phyloP scores from a whole-genome alignment of 2,329 filamentous ascomycete species.

The Penicillium occitanis region DNA sequence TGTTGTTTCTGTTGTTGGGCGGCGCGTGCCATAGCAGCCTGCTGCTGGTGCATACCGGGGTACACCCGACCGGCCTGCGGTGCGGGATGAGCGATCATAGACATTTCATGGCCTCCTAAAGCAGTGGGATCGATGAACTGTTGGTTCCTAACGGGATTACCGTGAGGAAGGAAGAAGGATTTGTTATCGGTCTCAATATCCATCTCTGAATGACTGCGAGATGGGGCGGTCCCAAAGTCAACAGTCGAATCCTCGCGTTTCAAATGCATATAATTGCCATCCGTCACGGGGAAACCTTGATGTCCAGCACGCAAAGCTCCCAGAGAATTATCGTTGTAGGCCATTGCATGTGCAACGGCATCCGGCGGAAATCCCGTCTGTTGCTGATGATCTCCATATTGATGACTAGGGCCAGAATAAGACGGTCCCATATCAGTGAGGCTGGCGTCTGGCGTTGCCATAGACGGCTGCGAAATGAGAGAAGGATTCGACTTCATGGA shows the following conservation, averaged over 20 bases:
- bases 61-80: slow-evolving; percentile 72
- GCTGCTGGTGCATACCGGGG: slow-evolving; percentile 90
- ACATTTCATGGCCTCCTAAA: slow-evolving; percentile 64
- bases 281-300: slow-evolving; percentile 53
- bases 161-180: slow-evolving; percentile 60
- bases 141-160: slow-evolving; percentile 35
- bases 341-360: slow-evolving; percentile 75
- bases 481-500: slow-evolving; percentile 38
- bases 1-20: slow-evolving; percentile 62
- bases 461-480: slow-evolving; percentile 38
- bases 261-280: slow-evolving; percentile 60
- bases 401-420: slow-evolving; percentile 81
- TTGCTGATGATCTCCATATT: slow-evolving; percentile 93
- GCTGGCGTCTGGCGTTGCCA: slow-evolving; percentile 38
- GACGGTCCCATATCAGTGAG: slow-evolving; percentile 45
- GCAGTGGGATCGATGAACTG: slow-evolving; percentile 72
- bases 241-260: slow-evolving; percentile 49
- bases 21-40: slow-evolving; percentile 74
- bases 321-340: slow-evolving; percentile 64
- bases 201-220: slow-evolving; percentile 56
- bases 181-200: slow-evolving; percentile 69
- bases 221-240: slow-evolving; percentile 68
- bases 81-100: slow-evolving; percentile 45
- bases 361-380: slow-evolving; percentile 90
- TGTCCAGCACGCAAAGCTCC: slow-evolving; percentile 40